phyloP scores from a whole-genome alignment of 2,329 filamentous ascomycete species.

The Claviceps sorghi region DNA sequence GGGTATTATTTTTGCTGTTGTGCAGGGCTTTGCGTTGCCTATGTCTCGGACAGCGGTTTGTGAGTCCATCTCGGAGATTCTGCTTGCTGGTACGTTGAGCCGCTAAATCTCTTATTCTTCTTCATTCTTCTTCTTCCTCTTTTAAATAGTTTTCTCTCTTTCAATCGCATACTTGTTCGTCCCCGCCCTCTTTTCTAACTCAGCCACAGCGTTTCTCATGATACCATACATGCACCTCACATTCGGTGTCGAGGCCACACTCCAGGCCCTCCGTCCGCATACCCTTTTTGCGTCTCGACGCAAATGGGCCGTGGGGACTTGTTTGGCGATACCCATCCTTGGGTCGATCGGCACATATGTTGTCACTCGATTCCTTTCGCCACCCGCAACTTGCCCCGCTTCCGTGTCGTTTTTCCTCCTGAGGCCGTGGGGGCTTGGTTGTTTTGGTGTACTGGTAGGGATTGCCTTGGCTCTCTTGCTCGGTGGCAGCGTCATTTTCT shows the following conservation, averaged over 20 bases:
- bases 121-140: neutral
- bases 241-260: constrained; percentile 45
- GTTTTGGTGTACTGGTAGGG: constrained; percentile 37
- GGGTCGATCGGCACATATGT: constrained; percentile 42
- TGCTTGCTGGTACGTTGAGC: constrained; percentile 39
- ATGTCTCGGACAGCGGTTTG: constrained; percentile 38
- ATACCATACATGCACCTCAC: constrained; percentile 51
- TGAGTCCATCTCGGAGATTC: constrained; percentile 37
- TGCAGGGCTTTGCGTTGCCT: constrained; percentile 40
- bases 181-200: neutral
- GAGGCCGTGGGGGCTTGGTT: constrained; percentile 41
- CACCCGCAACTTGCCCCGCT: constrained; percentile 49
- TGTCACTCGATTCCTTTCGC: constrained; percentile 38
- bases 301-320: constrained; percentile 46
- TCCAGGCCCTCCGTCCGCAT: constrained; percentile 37
- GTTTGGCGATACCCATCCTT: constrained; percentile 34
- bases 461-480: constrained; percentile 36
- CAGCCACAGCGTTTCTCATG: constrained; percentile 45
- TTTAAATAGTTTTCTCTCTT: neutral
- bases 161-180: neutral
- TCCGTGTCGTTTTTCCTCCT: constrained; percentile 51
- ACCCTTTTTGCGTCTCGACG: constrained; percentile 43
- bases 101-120: neutral
- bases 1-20: constrained; percentile 40
- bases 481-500: constrained; percentile 38